phyloP scores from a whole-genome alignment of 495 filamentous ascomycete species.

The Xylaria curta region DNA sequence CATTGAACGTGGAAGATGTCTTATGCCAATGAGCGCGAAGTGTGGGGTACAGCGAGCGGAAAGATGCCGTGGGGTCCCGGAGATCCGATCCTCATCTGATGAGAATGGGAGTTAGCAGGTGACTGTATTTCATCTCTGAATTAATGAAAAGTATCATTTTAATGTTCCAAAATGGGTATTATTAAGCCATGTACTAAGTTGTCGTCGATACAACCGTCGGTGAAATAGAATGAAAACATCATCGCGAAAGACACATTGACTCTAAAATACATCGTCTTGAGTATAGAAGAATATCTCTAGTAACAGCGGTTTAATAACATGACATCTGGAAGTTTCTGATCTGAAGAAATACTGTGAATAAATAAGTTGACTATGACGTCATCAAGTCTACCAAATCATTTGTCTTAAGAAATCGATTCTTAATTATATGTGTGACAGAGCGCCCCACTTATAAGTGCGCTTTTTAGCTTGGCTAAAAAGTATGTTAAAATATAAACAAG shows the following conservation, averaged over 20 bases:
- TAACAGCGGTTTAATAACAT: no score
- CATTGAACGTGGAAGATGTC: background rate
- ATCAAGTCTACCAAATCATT: no score
- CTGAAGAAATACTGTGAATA: no score
- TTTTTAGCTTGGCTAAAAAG: no score
- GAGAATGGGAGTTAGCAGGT: background rate
- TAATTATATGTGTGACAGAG: no score
- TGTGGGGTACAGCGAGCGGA: background rate
- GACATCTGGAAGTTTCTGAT: no score
- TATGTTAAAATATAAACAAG: no score
- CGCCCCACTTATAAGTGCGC: no score
- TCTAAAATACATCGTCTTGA: background rate
- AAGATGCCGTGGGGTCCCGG: conserved; percentile 15
- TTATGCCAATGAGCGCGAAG: background rate
- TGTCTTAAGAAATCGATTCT: no score
- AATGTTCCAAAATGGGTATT: background rate
- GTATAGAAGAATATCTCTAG: background rate
- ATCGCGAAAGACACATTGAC: background rate
- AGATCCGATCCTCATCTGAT: background rate
- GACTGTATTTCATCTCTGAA: background rate
- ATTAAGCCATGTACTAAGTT: background rate
- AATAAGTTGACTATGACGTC: no score
- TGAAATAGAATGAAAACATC: background rate
- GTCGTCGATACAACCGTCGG: background rate
- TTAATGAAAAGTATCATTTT: background rate